These are phyloP conservation scores for Discostella pseudostelligera DNA, from an alignment of 108 stramenopile genomes.

Conservation along the genomic window DNA sequence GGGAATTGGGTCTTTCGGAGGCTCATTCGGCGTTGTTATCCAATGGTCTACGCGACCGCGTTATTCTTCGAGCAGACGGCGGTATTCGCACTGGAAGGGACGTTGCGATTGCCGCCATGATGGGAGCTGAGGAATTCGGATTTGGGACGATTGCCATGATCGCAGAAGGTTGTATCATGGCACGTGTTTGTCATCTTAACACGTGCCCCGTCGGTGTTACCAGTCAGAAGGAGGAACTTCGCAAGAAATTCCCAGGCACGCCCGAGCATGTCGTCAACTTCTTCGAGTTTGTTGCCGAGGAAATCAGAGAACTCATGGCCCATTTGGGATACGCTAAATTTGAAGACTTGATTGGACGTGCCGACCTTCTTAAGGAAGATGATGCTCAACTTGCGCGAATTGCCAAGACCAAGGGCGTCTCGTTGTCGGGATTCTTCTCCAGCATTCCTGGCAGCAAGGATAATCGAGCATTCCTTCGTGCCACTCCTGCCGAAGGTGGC, in stretches of 20 bases:
- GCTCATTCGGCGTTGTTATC: slow-evolving; percentile 86
- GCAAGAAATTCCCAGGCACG: slow-evolving; percentile 94
- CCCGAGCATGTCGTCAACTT: slow-evolving; percentile 98
- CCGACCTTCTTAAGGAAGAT: slow-evolving; percentile 81
- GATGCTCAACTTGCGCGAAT: slow-evolving; percentile 61
- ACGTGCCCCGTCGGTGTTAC: slow-evolving; percentile 96
- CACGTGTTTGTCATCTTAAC: slow-evolving; percentile 94
- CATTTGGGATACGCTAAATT: slow-evolving; percentile 90
- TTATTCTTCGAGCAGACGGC: slow-evolving; percentile 88
- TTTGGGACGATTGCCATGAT: slow-evolving; percentile 96
- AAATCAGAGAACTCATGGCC: slow-evolving; percentile 83
- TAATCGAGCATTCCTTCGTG: slow-evolving; percentile 70
- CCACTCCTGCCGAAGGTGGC: slow-evolving; percentile 63
- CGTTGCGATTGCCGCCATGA: slow-evolving; percentile 86
- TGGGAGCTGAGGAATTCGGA: slow-evolving; percentile 93
- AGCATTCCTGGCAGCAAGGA: slow-evolving; percentile 66
- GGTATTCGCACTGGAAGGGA: slow-evolving; percentile 91
- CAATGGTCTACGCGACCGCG: slow-evolving; percentile 88
- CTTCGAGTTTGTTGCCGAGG: slow-evolving; percentile 94
- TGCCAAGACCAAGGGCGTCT: slow-evolving; percentile 71
- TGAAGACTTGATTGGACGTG: slow-evolving; percentile 92
- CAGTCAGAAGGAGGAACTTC: slow-evolving; percentile 93
- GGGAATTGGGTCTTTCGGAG: slow-evolving; percentile 93
- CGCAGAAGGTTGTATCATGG: slow-evolving; percentile 95
- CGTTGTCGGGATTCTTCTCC: slow-evolving; percentile 71